Evolutionary conservation across 129 eudicot species (phyloP), one percentile per base, ranked within the genome.

Genomic region (Artemisia argyi): DNA sequence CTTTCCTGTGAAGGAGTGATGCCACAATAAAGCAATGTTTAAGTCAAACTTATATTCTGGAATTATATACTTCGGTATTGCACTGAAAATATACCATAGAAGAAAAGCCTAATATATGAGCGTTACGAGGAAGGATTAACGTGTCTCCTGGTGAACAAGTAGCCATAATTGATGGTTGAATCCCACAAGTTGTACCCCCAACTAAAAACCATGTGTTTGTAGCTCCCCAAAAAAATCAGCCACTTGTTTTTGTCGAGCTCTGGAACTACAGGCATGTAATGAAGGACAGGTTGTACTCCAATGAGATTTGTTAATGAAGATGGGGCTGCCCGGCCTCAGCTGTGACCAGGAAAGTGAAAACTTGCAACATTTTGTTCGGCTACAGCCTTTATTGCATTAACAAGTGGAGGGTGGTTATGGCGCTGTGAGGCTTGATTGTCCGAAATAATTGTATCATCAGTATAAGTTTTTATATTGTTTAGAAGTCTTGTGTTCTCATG

Each of bases 331-430:
- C 64, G 75, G 0, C 97, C 97, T 72, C 88, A 66, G 73, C 85
- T 88, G 65, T 91, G 97, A 18, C 92, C 97, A 0, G 95, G 97
- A 69, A 91, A 91, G 72, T 91, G 97, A 74, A 91, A 91, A 64
- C 89, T 84, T 17, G 92, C 92, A 4, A 86, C 82, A 20, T 85
- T 82, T 80, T 80, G 80, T 26, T 82, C 77, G 7, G 90, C 91
- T 65, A 92, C 84, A 75, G 84, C 81, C 80, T 85, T 88, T 70
- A 91, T 56, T 26, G 97, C 92, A 57, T 65, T 52, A 48, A 88
- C 95, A 0, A 91, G 81, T 17, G 97, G 95, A 60, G 95, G 88
- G 55, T 65, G 73, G 16, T 20, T 65, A 28, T 62, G 47, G 22
- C 65, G 18, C 1, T 65, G 54, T 57, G 44, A 51, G 48, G 46